Evolutionary conservation across 495 filamentous ascomycete genomes (phyloP).

Genomic region (Xylaria venustula): DNA sequence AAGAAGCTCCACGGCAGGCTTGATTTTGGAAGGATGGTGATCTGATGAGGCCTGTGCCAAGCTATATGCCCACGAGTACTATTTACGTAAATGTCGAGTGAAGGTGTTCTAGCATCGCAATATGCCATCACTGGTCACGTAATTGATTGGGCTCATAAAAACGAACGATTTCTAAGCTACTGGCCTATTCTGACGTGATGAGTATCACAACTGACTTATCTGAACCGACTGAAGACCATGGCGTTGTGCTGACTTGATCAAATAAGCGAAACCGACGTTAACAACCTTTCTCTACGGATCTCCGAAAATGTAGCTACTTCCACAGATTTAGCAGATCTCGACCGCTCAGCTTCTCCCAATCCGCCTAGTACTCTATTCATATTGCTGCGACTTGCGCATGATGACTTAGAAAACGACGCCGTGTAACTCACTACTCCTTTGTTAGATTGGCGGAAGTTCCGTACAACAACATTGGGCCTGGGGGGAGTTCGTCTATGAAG

Average conservation of each 20-base stretch:
- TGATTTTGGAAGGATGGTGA: too few species aligned
- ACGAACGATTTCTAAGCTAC: not conserved
- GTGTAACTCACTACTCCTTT: slow-evolving; percentile 1
- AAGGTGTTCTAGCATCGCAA: not conserved
- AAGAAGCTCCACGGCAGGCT: too few species aligned
- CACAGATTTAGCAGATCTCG: not conserved
- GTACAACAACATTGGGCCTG: not conserved
- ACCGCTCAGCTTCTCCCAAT: not conserved
- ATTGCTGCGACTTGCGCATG: not conserved
- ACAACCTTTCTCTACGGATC: not conserved
- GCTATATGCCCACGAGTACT: not conserved
- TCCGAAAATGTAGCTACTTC: slow-evolving; percentile 1
- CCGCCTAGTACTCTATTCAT: not conserved
- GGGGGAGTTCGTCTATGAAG: not conserved
- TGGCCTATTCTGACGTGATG: not conserved
- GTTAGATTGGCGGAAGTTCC: not conserved
- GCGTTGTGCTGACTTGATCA: not conserved
- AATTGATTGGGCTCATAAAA: not conserved
- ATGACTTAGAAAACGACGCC: not conserved
- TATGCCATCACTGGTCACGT: not conserved
- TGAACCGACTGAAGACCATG: not conserved
- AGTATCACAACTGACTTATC: not conserved
- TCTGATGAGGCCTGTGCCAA: too few species aligned
- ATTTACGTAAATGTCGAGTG: not conserved
- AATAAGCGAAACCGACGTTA: not conserved